Evolutionary conservation across 306 rosid species (phyloP), one percentile per base, ranked within the genome.

Genomic region (Potentilla sterilis): DNA sequence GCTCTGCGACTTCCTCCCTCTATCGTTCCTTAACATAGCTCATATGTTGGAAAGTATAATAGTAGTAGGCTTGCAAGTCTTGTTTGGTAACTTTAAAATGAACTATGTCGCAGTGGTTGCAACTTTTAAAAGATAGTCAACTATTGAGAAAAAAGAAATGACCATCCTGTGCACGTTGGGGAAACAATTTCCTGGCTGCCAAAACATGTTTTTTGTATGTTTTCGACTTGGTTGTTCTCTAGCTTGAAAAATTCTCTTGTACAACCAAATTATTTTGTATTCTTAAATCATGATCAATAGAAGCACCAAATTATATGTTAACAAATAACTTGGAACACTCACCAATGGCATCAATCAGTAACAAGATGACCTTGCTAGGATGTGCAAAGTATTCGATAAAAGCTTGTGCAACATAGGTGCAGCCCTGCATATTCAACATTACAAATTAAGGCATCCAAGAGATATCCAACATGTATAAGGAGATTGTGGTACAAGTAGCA

Each of bases 321-420:
- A 73, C 3, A 42, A 58, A 40, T 49, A 6, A 66, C 59, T 61
- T 77, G 55, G 66, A 55, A 71, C 10, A 70, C 88, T 85, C 81
- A 95, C 97, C 98, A 67, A 95, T 82, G 70, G 98, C 97, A 70
- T 95, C 97, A 80, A 92, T 87, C 62, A 92, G 89, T 86, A 78
- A 66, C 77, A 78, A 75, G 70, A 95, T 90, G 75, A 88, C 91
- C 84, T 86, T 91, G 47, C 79, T 81, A 55, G 81, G 88, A 77
- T 89, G 84, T 67, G 82, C 84, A n/a, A 83, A 72, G 84, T 87
- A 90, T 68, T 83, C 77, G 64, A 65, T 8, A 69, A 85, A 90
- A 4, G 92, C 84, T 34, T 75, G 74, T 40, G 77, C 80, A 63
- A 95, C 97, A 76, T 35, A 75, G 64, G 87, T 22, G 84, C 92